phyloP scores from a whole-genome alignment of 257 asterid genomes.

The Verbena officinalis region DNA sequence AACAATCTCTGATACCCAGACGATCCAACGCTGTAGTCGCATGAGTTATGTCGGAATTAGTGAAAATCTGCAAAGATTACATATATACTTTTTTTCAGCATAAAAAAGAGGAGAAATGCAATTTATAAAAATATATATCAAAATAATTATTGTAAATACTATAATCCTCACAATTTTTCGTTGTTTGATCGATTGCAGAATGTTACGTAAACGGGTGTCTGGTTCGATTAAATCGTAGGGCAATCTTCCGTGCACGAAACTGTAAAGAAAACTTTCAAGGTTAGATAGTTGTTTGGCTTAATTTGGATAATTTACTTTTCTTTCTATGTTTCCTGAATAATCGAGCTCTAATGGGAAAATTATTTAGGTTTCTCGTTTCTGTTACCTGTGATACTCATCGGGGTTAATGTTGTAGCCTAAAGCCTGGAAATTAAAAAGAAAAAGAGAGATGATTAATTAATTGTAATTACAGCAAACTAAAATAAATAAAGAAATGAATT shows the following conservation, averaged over 20 bases:
- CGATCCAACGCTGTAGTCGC: slow-evolving; percentile 72
- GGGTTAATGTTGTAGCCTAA: slow-evolving; percentile 72
- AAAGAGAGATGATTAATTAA: not conserved
- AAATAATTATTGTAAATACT: not conserved
- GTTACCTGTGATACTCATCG: slow-evolving; percentile 86
- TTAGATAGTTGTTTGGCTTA: not conserved
- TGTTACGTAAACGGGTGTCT: slow-evolving; percentile 52
- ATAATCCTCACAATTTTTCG: slow-evolving; percentile 65
- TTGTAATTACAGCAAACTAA: not conserved
- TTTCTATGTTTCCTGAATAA: not conserved
- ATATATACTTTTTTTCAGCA: not conserved
- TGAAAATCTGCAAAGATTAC: slow-evolving; percentile 55
- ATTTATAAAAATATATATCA: too few species aligned
- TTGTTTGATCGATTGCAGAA: slow-evolving; percentile 63
- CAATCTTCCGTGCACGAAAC: slow-evolving; percentile 90
- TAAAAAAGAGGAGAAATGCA: not conserved
- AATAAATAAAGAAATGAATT: not conserved
- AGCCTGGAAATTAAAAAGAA: slow-evolving; percentile 45
- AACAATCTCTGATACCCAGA: slow-evolving; percentile 71
- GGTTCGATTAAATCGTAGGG: slow-evolving; percentile 79
- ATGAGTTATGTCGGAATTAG: slow-evolving; percentile 76
- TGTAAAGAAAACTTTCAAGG: slow-evolving; percentile 4
- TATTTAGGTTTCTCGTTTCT: not conserved
- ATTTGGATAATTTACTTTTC: not conserved
- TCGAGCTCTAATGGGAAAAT: not conserved